Conservation (phyloP, 2,329 filamentous ascomycete genomes). For the Neonectria sp. region DNA sequence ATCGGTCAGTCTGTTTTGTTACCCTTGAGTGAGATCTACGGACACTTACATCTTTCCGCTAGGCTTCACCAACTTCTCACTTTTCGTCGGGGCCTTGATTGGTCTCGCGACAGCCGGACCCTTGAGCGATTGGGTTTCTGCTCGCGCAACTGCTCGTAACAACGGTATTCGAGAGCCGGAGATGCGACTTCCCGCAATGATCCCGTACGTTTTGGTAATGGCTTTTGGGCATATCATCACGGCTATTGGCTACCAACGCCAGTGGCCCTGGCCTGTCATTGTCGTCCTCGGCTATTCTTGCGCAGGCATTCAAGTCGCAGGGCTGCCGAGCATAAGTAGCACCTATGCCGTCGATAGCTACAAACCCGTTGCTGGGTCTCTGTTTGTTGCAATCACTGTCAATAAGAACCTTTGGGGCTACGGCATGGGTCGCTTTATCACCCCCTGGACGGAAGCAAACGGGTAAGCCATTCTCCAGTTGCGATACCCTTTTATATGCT, state of each 20-base stretch:
- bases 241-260: slow-evolving; percentile 61
- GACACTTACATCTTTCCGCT: not conserved
- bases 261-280: slow-evolving; percentile 65
- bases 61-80: slow-evolving; percentile 65
- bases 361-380: slow-evolving; percentile 71
- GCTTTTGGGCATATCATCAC: slow-evolving; percentile 62
- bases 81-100: slow-evolving; percentile 58
- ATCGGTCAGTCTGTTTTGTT: slow-evolving; percentile 11
- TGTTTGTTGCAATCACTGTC: slow-evolving; percentile 33
- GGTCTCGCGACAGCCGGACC: slow-evolving; percentile 60
- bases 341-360: slow-evolving; percentile 76
- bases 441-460: slow-evolving; percentile 22
- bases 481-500: not conserved
- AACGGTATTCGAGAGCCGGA: slow-evolving; percentile 64
- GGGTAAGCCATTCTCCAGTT: slow-evolving; percentile 12
- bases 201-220: slow-evolving; percentile 61
- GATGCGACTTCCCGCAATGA: slow-evolving; percentile 62
- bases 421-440: slow-evolving; percentile 30
- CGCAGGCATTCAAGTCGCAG: slow-evolving; percentile 54
- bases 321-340: slow-evolving; percentile 70
- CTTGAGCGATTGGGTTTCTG: slow-evolving; percentile 61
- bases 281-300: slow-evolving; percentile 63
- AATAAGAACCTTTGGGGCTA: slow-evolving; percentile 35
- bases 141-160: slow-evolving; percentile 57
- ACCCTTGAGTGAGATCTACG: not conserved